Conservation (phyloP, 2,329 filamentous ascomycete genomes). For the Emmonsiellopsis sp. region DNA sequence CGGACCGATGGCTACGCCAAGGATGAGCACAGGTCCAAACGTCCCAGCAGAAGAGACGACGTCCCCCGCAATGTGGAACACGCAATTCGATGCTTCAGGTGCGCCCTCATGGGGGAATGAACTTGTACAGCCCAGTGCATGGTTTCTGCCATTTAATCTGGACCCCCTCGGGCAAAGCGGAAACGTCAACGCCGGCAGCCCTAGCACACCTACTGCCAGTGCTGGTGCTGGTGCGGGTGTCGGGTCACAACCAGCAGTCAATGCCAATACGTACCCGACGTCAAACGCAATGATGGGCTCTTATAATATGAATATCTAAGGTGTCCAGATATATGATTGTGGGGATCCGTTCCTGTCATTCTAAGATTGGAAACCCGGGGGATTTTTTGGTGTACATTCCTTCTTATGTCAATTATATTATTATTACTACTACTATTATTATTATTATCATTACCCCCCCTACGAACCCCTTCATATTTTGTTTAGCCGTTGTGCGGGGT, state of each 20-base stretch:
- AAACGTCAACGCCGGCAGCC: neutral
- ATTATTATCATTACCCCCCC: too few species aligned
- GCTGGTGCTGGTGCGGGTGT: neutral
- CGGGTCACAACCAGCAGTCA: neutral
- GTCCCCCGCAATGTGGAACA: constrained; percentile 24
- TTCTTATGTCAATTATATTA: too few species aligned
- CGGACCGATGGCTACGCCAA: neutral
- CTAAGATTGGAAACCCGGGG: too few species aligned
- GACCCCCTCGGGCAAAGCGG: constrained; percentile 45
- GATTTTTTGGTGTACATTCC: too few species aligned
- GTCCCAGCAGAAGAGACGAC: constrained; percentile 11
- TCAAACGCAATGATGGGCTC: constrained; percentile 1
- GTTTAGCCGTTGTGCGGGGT: too few species aligned
- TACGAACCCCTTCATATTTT: too few species aligned
- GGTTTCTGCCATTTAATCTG: constrained; percentile 91
- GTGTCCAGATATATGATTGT: neutral
- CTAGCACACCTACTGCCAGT: neutral
- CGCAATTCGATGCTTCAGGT: constrained; percentile 23
- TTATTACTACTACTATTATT: too few species aligned
- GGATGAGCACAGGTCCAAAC: neutral
- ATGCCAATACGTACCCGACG: neutral
- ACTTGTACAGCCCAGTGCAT: constrained; percentile 50
- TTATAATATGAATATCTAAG: neutral
- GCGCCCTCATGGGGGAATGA: constrained; percentile 23
- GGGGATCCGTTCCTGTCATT: neutral